Evolutionary conservation across 768 basidiomycete species (phyloP), one percentile per base, ranked within the genome.

Genomic region (Suillus brevipes): DNA sequence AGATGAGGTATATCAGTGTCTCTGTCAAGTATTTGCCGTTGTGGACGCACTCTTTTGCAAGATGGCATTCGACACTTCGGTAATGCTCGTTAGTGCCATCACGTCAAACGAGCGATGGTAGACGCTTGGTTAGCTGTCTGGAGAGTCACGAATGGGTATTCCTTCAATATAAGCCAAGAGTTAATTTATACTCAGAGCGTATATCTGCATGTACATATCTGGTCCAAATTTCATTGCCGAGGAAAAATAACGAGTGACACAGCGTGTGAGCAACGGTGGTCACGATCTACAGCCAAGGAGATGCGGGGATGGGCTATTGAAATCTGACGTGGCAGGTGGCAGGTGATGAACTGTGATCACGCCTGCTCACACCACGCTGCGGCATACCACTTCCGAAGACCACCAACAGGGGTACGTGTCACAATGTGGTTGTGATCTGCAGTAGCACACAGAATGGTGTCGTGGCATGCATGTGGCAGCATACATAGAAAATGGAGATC

Each of bases 11-110:
- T 8, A 49, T 50, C 23, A 62, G 60, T 10, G 23, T 23, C n/a
- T 37, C 16, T 20, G 63, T 18, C n/a, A 47, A 37, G 12, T 36
- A 42, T 20, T 58, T 36, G 59, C 45, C 23, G 4, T 25, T 4
- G 23, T 23, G 45, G 34, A 43, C 75, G 65, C 52, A 73, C 74
- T 67, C 53, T 61, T 60, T 42, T 55, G 60, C 52, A 68, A 18
- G 14, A 34, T 12, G 28, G 25, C 4, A 43, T 59, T 20, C 25
- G 50, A 23, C 4, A 25, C 13, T 4, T 37, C 1, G 13, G 16
- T 4, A 14, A 68, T 61, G 49, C 49, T 42, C 50, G 56, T 58
- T 60, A 61, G 40, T 20, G 20, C 59, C 71, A 74, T 71, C 60
- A 36, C 7, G 53, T 13, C 38, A 9, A 53, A 6, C 42, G 23